These are phyloP conservation scores for Trametes cingulata DNA, from an alignment of 768 basidiomycete genomes.

Conservation along the genomic window DNA sequence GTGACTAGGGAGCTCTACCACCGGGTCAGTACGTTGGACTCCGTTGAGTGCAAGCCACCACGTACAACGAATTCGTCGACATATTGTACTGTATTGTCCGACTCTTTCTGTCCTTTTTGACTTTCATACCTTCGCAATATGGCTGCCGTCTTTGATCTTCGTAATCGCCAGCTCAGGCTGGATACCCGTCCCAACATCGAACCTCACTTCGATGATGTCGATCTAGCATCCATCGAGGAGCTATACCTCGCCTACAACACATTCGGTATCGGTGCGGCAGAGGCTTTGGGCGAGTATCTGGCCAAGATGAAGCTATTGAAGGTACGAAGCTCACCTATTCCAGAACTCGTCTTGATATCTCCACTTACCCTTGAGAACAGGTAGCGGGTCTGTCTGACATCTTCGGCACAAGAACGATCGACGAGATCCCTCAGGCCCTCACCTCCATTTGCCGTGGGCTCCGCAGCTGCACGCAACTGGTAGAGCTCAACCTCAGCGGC, in stretches of 20 bases:
- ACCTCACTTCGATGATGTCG: not conserved
- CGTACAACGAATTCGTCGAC: too few relatives aligned
- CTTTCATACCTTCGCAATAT: not conserved
- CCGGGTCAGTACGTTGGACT: too few relatives aligned
- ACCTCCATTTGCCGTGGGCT: not conserved
- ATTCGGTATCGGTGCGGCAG: too few relatives aligned
- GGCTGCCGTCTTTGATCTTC: not conserved
- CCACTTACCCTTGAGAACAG: too few relatives aligned
- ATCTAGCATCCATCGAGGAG: not conserved
- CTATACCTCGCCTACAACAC: not conserved
- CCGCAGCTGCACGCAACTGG: not conserved
- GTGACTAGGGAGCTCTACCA: too few relatives aligned
- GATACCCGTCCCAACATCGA: not conserved
- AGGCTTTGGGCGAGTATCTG: too few relatives aligned
- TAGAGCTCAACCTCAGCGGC: not conserved
- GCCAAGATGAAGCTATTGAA: not conserved
- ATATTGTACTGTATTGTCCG: too few relatives aligned
- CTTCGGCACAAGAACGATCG: conserved; percentile 1
- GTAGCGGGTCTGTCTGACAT: not conserved
- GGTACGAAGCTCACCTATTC: not conserved
- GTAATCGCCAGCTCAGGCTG: not conserved
- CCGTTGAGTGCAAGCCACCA: too few relatives aligned
- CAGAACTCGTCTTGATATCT: too few relatives aligned
- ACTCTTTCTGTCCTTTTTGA: too few relatives aligned
- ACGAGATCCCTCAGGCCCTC: not conserved